Percentiles rank a stretch among this genome's conserved stretches.
These are phyloP conservation scores for Phoma sp. DNA, from an alignment of 2,329 filamentous ascomycete species.

Conservation along the genomic window DNA sequence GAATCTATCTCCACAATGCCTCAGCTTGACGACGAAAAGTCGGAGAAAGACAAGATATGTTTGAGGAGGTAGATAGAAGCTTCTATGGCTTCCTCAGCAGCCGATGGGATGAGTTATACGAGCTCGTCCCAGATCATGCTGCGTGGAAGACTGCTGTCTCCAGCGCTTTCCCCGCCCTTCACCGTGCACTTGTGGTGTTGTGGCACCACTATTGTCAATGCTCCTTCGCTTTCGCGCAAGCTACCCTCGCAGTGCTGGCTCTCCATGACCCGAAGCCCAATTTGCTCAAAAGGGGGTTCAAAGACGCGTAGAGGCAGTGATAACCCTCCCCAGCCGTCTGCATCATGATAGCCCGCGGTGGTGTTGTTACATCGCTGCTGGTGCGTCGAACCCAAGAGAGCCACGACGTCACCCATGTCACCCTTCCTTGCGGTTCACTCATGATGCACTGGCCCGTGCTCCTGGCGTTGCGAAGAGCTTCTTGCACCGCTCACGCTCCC, in stretches of 20 bases:
- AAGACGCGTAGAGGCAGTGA: not conserved
- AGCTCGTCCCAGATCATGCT: not conserved
- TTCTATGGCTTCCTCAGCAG: not conserved
- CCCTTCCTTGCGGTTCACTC: not conserved
- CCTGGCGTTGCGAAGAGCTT: constrained; percentile 1
- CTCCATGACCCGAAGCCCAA: not conserved
- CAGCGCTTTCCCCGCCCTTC: not conserved
- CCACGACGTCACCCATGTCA: not conserved
- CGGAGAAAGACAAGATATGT: not conserved
- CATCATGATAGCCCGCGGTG: not conserved
- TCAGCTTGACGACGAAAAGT: not conserved
- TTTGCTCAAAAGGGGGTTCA: not conserved
- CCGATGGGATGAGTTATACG: not conserved
- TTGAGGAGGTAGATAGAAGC: not conserved
- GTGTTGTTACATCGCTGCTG: not conserved
- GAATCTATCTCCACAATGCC: not conserved
- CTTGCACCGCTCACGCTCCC: not conserved
- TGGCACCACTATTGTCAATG: not conserved
- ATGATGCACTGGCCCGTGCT: not conserved
- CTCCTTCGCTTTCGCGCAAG: not conserved
- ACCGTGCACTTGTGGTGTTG: not conserved
- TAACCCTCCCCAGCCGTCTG: not conserved
- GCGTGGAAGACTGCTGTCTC: no score
- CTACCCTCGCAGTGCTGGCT: not conserved
- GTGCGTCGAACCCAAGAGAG: not conserved